Evolutionary conservation across 305 asterid genomes (phyloP).

Genomic region (Solanum chacoense): DNA sequence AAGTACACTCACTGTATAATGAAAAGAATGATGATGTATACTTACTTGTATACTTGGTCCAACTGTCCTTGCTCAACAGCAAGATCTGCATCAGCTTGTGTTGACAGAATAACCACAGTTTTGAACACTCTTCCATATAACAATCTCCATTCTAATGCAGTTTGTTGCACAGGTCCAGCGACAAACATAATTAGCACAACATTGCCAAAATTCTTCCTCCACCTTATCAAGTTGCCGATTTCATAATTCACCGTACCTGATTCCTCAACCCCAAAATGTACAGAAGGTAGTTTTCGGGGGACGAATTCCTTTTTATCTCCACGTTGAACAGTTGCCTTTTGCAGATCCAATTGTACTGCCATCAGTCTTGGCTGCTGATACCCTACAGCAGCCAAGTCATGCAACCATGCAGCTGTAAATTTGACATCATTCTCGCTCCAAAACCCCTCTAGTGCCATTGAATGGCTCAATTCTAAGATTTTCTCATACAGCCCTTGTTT

Average conservation of each 20-base stretch:
- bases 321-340: constrained; percentile 60
- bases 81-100: constrained; percentile 63
- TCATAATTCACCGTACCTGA: constrained; percentile 76
- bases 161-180: constrained; percentile 78
- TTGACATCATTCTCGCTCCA: constrained; percentile 83
- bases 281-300: constrained; percentile 84
- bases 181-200: constrained; percentile 86
- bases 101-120: constrained; percentile 76
- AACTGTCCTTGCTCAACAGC: constrained; percentile 70
- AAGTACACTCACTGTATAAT: neutral
- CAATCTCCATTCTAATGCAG: constrained; percentile 97
- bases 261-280: constrained; percentile 94
- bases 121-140: constrained; percentile 89
- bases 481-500: constrained; percentile 71
- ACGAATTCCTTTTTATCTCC: constrained; percentile 86
- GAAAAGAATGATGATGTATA: neutral
- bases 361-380: constrained; percentile 88
- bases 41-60: constrained; percentile 85
- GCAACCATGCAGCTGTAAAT: constrained; percentile 95
- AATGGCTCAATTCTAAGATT: constrained; percentile 67
- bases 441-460: constrained; percentile 96
- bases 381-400: constrained; percentile 83
- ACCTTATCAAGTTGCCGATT: constrained; percentile 72
- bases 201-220: constrained; percentile 94
- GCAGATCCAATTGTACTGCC: constrained; percentile 69